phyloP scores from a whole-genome alignment of 2,329 filamentous ascomycete genomes.

The Trichoderma arundinaceum region DNA sequence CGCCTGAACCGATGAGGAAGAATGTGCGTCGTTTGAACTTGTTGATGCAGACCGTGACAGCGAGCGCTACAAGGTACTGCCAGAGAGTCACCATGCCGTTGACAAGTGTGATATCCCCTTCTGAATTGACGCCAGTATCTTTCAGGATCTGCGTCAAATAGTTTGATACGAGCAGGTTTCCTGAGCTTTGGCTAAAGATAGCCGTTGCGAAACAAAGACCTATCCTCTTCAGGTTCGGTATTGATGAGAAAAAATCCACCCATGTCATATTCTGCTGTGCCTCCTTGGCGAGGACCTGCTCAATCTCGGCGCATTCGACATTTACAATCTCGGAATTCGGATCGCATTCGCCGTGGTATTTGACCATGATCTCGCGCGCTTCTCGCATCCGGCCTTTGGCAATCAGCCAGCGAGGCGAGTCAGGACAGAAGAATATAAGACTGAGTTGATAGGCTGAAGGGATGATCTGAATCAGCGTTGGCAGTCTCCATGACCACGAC shows the following conservation, averaged over 20 bases:
- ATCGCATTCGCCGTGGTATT: conserved; percentile 58
- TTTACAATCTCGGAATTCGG: conserved; percentile 39
- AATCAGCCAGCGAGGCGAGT: conserved; percentile 65
- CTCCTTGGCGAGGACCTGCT: conserved; percentile 30
- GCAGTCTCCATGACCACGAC: conserved; percentile 58
- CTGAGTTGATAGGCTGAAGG: conserved; percentile 51
- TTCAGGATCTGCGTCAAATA: conserved; percentile 49
- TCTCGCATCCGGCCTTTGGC: conserved; percentile 56
- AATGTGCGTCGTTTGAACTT: conserved; percentile 47
- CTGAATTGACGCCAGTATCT: conserved; percentile 46
- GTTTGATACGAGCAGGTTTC: conserved; percentile 51
- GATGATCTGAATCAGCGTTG: conserved; percentile 57
- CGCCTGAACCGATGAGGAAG: conserved; percentile 48
- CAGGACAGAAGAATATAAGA: conserved; percentile 59
- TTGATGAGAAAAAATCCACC: conserved; percentile 49
- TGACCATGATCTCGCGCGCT: conserved; percentile 56
- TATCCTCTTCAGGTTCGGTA: conserved; percentile 49
- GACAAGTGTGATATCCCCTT: conserved; percentile 49
- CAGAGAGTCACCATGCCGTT: conserved; percentile 51
- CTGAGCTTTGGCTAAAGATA: conserved; percentile 49
- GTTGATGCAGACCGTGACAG: conserved; percentile 46
- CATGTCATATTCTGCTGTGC: conserved; percentile 47
- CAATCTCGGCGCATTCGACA: conserved; percentile 28
- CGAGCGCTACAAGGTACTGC: conserved; percentile 50
- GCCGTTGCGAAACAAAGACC: conserved; percentile 49